Evolutionary conservation across 176 grass and related monocot genomes (phyloP).

Genomic region (Oryza australiensis): DNA sequence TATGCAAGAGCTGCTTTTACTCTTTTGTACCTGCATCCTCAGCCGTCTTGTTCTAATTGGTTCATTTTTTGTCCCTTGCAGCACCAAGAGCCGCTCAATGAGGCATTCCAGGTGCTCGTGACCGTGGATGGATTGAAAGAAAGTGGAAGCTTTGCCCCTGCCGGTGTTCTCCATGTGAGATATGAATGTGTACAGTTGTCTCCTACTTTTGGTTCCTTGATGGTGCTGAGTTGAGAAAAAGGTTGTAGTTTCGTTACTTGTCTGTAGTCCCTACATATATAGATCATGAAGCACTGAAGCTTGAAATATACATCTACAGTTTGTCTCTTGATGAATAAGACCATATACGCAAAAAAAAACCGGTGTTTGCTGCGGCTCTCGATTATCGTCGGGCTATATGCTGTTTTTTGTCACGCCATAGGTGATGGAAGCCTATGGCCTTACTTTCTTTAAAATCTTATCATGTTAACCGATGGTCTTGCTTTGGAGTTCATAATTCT

Average conservation of each 20-base stretch:
- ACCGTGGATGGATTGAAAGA: conserved; percentile 10
- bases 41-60: not conserved
- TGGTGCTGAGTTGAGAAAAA: conserved; percentile 38
- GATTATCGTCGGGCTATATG: not conserved
- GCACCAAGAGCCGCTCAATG: conserved; percentile 62
- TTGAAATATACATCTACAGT: conserved; percentile 45
- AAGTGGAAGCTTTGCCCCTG: conserved; percentile 40
- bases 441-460: not conserved
- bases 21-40: not conserved
- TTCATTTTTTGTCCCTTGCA: conserved; percentile 41
- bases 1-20: not conserved
- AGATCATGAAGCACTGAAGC: conserved; percentile 18
- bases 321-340: conserved; percentile 51
- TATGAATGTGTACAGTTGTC: conserved; percentile 68
- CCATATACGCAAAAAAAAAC: not conserved
- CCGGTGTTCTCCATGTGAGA: conserved; percentile 45
- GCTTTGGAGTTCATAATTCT: conserved; percentile 5
- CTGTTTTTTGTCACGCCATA: not conserved
- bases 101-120: not conserved
- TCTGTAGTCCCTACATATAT: conserved; percentile 35
- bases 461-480: conserved; percentile 29
- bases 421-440: not conserved
- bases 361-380: not conserved
- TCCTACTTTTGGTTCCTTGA: conserved; percentile 27
- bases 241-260: conserved; percentile 46